A percentile compares a stretch with the other conserved stretches of the same genome.
Conservation (phyloP, 1,284 basidiomycete species). For the Trametes pubescens region DNA sequence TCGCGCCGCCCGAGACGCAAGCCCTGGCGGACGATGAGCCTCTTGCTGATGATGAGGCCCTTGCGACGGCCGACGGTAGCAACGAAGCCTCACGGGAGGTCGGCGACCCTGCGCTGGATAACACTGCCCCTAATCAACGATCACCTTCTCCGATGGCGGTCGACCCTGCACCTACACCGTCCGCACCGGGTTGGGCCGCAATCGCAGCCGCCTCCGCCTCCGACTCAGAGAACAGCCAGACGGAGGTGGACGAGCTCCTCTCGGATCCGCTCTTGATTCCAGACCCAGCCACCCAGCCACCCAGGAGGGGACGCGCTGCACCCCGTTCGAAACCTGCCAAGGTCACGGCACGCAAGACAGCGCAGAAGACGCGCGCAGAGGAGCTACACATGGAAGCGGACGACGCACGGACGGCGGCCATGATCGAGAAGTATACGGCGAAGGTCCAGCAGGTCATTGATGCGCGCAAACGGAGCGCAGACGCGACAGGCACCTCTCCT, state of each 20-base stretch:
- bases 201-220: slow-evolving; percentile 12
- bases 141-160: slow-evolving; percentile 10
- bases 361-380: neutral
- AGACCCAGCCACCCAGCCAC: neutral
- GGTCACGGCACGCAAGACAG: neutral
- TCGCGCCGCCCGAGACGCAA: neutral
- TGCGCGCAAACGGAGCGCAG: neutral
- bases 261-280: slow-evolving; percentile 15
- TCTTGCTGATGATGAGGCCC: neutral
- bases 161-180: neutral
- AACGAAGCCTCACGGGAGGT: neutral
- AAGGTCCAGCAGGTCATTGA: slow-evolving; percentile 4
- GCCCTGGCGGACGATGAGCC: neutral
- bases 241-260: slow-evolving; percentile 32
- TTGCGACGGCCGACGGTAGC: too few species aligned
- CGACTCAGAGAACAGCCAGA: slow-evolving; percentile 21
- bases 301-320: neutral
- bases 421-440: slow-evolving; percentile 24
- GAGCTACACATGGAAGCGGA: slow-evolving; percentile 29
- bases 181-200: slow-evolving; percentile 19
- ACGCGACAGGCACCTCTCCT: neutral
- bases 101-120: neutral
- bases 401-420: slow-evolving; percentile 33
- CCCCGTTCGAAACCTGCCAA: neutral
- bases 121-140: neutral